Evolutionary conservation across 306 rosid genomes (phyloP).

Genomic region (Glycine latifolia): DNA sequence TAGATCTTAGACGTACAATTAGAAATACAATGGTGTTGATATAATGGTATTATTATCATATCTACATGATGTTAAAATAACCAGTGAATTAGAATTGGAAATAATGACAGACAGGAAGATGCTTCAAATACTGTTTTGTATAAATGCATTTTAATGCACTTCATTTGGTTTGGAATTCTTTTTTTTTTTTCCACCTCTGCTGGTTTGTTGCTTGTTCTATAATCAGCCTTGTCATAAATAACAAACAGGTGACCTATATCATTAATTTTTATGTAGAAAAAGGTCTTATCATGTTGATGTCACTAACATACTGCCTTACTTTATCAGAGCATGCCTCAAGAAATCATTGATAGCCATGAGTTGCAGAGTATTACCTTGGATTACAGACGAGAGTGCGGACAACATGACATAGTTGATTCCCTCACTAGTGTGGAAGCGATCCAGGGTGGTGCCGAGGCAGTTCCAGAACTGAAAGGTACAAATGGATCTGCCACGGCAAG

Average conservation of each 20-base stretch:
- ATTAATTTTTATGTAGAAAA: not conserved
- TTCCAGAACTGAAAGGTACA: conserved; percentile 58
- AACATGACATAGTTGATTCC: conserved; percentile 76
- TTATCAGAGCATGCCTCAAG: conserved; percentile 92
- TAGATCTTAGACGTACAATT: not conserved
- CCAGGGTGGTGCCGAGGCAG: conserved; percentile 51
- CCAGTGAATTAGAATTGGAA: not conserved
- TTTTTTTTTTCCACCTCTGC: not conserved
- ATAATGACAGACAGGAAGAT: not conserved
- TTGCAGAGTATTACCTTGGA: conserved; percentile 88
- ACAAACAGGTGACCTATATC: not conserved
- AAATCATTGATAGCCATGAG: conserved; percentile 82
- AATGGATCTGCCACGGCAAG: conserved; percentile 60
- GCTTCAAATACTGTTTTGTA: not conserved
- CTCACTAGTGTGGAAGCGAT: conserved; percentile 71
- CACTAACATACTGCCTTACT: conserved; percentile 25
- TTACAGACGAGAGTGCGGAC: conserved; percentile 97
- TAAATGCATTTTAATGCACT: not conserved
- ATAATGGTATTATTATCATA: not conserved
- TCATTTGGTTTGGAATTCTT: not conserved
- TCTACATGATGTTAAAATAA: not conserved
- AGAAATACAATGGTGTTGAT: not conserved
- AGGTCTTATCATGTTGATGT: not conserved
- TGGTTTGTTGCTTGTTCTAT: conserved; percentile 5
- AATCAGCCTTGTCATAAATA: not conserved